Evolutionary conservation across 2,329 filamentous ascomycete genomes (phyloP), one percentile per base, ranked within the genome.

Genomic region (Gaeumannomyces sp.): DNA sequence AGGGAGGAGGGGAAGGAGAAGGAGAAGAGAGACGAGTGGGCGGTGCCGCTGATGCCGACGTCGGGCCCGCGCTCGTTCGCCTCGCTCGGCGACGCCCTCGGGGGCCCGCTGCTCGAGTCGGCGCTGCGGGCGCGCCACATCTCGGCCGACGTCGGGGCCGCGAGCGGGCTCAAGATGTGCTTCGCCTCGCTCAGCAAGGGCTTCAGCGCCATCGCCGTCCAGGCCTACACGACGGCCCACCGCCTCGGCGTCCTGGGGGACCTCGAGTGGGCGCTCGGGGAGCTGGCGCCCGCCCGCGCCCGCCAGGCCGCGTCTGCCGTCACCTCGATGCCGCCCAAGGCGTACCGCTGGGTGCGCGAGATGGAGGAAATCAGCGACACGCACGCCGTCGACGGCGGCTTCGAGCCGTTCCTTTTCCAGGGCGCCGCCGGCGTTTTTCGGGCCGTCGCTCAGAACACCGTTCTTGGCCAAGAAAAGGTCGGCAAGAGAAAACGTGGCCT

Each of bases 301-400:
- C 73, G 76, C 31, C 72, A 75, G 62, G 84, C 81, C 0, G 81
- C 85, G 69, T 78, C 72, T 38, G 77, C 69, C 13, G 65, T 73
- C 33, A 67, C 67, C n/a, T 77, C 74, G 19, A 90, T 92, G 83
- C 81, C 89, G 29, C 85, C 86, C 10, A 93, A 93, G 76, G 90
- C 90, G 25, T 92, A 92, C 73, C 80, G 90, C 14, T 93, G 90
- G 89, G 87, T 91, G 0, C 79, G 81, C 45, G 90, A 93, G 78
- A 92, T 93, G 90, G 82, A 87, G 69, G 86, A 93, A 79, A 92
- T 93, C 71, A 85, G 83, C 4, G 77, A 82, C 65, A 90, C 88
- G 4, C 88, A 91, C 73, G 76, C 76, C 8, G 82, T 84, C 58
- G 87, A 89, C 64, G 89, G 86, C 0, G 88, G 88, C 0, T 91